Percentiles rank a stretch among this genome's conserved stretches.
These are phyloP conservation scores for Dactylellina parvicollis DNA, from an alignment of 2,329 filamentous ascomycete species.

Conservation along the genomic window DNA sequence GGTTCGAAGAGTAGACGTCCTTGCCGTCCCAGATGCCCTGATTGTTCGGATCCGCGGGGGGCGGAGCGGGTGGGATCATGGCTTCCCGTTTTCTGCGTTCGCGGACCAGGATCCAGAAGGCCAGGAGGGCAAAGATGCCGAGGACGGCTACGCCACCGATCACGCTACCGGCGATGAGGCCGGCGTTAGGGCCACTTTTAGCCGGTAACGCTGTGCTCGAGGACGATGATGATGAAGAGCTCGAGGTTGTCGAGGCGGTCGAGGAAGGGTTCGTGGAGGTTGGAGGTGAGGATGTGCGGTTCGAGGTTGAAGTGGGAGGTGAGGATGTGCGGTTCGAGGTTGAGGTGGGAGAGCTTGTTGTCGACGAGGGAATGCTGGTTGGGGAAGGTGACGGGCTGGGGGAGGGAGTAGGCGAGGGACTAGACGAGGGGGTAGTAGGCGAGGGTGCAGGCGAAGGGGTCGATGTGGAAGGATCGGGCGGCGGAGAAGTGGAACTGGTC, in stretches of 20 bases:
- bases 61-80: neutral
- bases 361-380: neutral
- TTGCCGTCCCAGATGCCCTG: conserved; percentile 6
- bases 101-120: conserved; percentile 7
- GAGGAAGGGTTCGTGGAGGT: neutral
- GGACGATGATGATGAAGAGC: neutral
- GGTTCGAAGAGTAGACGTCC: neutral
- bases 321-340: neutral
- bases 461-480: too few species aligned
- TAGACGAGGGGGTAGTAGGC: neutral
- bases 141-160: conserved; percentile 12
- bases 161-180: conserved; percentile 1
- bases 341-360: neutral
- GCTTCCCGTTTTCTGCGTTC: conserved; percentile 8
- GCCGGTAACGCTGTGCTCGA: neutral
- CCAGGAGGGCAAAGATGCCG: neutral
- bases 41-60: neutral
- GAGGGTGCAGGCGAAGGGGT: neutral
- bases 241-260: neutral
- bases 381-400: neutral
- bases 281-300: neutral
- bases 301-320: neutral
- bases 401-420: neutral
- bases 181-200: neutral
- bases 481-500: too few species aligned